Evolutionary conservation across 495 filamentous ascomycete genomes (phyloP).

Genomic region (Aspergillus avenaceus): DNA sequence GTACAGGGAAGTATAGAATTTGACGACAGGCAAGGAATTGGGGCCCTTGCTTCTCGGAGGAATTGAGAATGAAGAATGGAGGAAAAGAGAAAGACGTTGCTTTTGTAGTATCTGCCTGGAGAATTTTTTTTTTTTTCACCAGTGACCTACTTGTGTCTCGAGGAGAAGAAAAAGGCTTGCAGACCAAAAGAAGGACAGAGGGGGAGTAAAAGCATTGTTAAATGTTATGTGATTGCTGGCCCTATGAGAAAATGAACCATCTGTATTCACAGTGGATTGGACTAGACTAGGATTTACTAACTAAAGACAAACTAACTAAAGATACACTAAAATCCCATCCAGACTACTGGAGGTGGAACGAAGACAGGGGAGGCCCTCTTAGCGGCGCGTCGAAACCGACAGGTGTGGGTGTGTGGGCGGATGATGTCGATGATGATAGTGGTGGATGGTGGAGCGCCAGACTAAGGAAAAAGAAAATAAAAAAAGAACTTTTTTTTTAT

Average conservation of each 20-base stretch:
- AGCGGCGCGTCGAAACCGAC: slow-evolving; percentile 17
- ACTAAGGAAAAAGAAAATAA: slow-evolving; percentile 18
- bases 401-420: slow-evolving; percentile 11
- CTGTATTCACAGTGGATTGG: slow-evolving; percentile 16
- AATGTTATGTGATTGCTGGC: slow-evolving; percentile 27
- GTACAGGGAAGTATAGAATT: background rate
- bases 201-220: slow-evolving; percentile 31
- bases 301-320: slow-evolving; percentile 17
- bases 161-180: slow-evolving; percentile 2
- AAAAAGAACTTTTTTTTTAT: too few species aligned
- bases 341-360: slow-evolving; percentile 12
- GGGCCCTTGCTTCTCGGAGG: background rate
- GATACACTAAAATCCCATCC: slow-evolving; percentile 14
- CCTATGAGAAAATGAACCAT: slow-evolving; percentile 19
- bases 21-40: background rate
- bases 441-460: slow-evolving; percentile 10
- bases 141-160: slow-evolving; percentile 1
- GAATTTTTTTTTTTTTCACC: background rate
- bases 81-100: background rate
- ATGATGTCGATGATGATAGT: slow-evolving; percentile 20
- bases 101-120: slow-evolving; percentile 2
- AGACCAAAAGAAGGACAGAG: slow-evolving; percentile 14
- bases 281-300: slow-evolving; percentile 15
- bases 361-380: slow-evolving; percentile 13
- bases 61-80: slow-evolving; percentile 1